Evolutionary conservation across 2,329 filamentous ascomycete genomes (phyloP), one percentile per base, ranked within the genome.

Genomic region (Verticillium tricorpus): DNA sequence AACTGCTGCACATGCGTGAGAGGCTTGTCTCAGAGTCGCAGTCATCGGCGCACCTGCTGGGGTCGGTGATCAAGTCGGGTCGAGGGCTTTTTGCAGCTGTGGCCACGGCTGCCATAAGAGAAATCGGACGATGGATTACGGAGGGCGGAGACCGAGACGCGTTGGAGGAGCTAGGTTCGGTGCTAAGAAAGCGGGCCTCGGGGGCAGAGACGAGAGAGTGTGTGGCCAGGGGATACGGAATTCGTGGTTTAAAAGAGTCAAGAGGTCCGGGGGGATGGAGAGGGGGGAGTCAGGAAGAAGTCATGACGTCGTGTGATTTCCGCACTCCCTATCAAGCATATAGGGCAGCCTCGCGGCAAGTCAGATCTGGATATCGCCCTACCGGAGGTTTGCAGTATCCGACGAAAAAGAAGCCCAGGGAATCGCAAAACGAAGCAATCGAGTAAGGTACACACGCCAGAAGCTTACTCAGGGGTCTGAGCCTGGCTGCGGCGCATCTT

Each of bases 401-500:
- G 77, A 80, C 76, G 74, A 76, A 78, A 80, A 77, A 73, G 62
- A 73, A 71, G 73, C 72, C 69, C 68, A 67, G 70, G 71, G 65
- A 55, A 71, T 67, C 58, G 58, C 56, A 58, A 56, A 56, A 34
- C 25, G 54, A 39, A 63, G 31, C 54, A 56, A 34, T 37, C 37
- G 40, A 25, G 45, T 50, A 50, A 50, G 45, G 11, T 22, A 50
- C 45, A 22, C 22, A 12, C 19, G 45, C 9, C 45, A 50, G 54
- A 40, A 40, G 56, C 66, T 69, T 86, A 86, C 74, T 86, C 84
- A 58, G 77, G 68, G 59, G 80, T 72, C 69, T 82, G 82, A 61
- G 88, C 85, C 79, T 96, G 90, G 82, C 92, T 96, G 75, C 95
- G 92, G 71, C 95, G 92, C 88, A 96, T 96, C 86, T 99, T 99